Evolutionary conservation across 257 asterid species (phyloP).

Genomic region (Solanum medicagineum): DNA sequence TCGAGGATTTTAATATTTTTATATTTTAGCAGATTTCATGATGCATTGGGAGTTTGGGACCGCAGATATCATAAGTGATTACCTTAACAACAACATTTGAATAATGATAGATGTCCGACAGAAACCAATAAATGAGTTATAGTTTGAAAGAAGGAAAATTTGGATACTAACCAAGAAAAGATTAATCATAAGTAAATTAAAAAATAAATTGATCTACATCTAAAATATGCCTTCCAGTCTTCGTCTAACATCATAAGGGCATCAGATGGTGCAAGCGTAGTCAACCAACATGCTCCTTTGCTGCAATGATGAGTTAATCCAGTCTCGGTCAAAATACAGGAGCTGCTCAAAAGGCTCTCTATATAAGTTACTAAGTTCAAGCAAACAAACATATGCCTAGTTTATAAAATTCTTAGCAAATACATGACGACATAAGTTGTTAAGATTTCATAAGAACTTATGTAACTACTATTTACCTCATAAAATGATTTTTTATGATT

Average conservation of each 20-base stretch:
- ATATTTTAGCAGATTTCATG: background rate
- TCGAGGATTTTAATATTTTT: background rate
- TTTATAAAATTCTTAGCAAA: background rate
- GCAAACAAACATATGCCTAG: background rate
- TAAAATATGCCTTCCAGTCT: background rate
- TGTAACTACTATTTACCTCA: background rate
- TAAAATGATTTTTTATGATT: background rate
- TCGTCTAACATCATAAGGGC: background rate
- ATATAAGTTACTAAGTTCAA: background rate
- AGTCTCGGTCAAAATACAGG: background rate
- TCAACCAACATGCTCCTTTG: background rate
- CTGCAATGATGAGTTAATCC: background rate
- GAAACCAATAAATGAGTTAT: background rate
- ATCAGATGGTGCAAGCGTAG: background rate
- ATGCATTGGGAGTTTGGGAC: background rate
- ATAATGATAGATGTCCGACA: constrained; percentile 7
- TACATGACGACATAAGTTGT: background rate
- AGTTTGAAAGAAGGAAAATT: background rate
- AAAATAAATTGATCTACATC: background rate
- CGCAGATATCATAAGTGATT: background rate
- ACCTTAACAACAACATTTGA: constrained; percentile 61
- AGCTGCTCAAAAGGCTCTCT: background rate
- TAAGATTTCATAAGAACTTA: background rate
- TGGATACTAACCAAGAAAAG: background rate
- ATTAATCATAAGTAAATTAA: background rate